Base-by-base conservation (phyloP, 768 basidiomycete species). In the Steccherinum ochraceum region DNA sequence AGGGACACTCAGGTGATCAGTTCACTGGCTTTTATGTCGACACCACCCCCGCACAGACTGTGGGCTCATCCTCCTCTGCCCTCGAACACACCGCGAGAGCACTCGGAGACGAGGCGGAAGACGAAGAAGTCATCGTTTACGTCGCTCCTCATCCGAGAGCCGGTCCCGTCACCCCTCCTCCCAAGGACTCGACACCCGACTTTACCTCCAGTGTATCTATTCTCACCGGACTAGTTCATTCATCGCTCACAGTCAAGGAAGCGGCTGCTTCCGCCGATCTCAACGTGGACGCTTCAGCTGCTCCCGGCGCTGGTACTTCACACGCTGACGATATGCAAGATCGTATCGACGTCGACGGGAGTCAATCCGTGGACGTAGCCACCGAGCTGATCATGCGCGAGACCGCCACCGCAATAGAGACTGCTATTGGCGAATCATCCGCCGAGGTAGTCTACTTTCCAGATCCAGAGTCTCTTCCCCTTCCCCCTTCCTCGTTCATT, bases 81-180 rank as follows among this genome's bases (percentile, higher is more conserved):
- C 2, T 24, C 50, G 4, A 42, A 24, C n/a, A 53, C 16, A 35
- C 16, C 7, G 16, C 7, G 30, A 16, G 30, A 7, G 21, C n/a
- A 43, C 49, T 44, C 19, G 52, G 52, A 43, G 51, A 51, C 21
- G 57, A 60, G n/a, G 26, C 45, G 24, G 58, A 55, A 10, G 81
- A 81, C 24, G 84, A 86, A 18, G 88, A 90, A 50, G 61, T 78
- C 3, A 89, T 90, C 49, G 86, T 90, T 10, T 89, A 89, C 59
- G 82, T 81, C 21, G 86, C 86, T 0, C 87, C 88, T 0, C 78
- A 86, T 59, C 87, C 86, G 3, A 78, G 84, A 1, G 58, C 58
- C 18, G 46, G 43, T 3, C 61, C 61, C 41, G 1, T 43, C 4
- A 46, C 58, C 10, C 7, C 50, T 40, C n/a, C 54, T 4, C 58